phyloP scores from a whole-genome alignment of 2,329 filamentous ascomycete genomes.

The Sclerotinia nivalis region DNA sequence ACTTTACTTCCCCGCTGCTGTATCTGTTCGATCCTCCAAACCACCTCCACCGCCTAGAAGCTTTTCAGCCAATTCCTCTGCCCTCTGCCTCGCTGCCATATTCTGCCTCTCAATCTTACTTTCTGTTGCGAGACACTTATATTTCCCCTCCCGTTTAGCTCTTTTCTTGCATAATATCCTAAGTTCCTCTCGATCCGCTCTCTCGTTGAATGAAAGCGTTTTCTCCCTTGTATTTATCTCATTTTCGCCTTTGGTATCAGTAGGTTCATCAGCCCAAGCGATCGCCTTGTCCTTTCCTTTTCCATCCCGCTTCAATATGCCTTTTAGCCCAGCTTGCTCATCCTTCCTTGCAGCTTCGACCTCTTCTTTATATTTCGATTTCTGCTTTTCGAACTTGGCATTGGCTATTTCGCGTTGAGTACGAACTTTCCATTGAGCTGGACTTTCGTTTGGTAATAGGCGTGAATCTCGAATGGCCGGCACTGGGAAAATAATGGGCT shows the following conservation, averaged over 20 bases:
- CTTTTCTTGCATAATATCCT: slow-evolving; percentile 7
- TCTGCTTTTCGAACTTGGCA: background rate
- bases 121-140: slow-evolving; percentile 1
- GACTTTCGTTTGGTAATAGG: background rate
- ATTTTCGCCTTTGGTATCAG: background rate
- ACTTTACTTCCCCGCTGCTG: background rate
- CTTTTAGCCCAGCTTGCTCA: background rate
- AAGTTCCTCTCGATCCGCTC: slow-evolving; percentile 9
- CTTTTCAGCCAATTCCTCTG: background rate
- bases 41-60: background rate
- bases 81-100: slow-evolving; percentile 3
- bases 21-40: background rate
- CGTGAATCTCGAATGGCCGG: background rate
- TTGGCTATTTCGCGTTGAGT: background rate
- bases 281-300: background rate
- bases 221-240: background rate
- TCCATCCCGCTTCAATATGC: background rate
- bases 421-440: slow-evolving; percentile 10
- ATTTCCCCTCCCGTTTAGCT: background rate
- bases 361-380: background rate
- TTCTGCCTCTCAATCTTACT: background rate
- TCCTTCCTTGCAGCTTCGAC: background rate
- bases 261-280: background rate
- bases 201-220: background rate
- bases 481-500: background rate